Base-by-base conservation (phyloP, 257 asterid species). In the Eucommia ulmoides region DNA sequence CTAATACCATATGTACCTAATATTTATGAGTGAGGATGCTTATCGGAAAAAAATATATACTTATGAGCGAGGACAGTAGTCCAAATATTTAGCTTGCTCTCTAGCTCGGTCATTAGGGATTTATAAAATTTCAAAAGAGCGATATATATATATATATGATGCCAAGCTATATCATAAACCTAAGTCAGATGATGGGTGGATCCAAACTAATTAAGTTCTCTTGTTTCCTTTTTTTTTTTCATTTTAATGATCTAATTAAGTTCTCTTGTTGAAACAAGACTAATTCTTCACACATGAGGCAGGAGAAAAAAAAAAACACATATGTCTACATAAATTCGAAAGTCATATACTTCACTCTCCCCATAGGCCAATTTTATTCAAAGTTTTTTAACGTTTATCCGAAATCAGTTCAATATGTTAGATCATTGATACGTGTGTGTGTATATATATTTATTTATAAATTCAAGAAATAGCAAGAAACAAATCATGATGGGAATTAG, bases 371-470 rank as follows among this genome's bases (percentile, higher is more conserved):
- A n/a, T n/a, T n/a, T n/a, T n/a, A n/a, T n/a, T n/a, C n/a, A n/a
- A 11, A 9, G 3, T 35, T 35, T 35, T 11, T 35, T 15, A 18
- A 17, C n/a, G 44, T 2, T 35, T 16, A 6, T 3, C 48, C 20
- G 2, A 42, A 10, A 42, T 6, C 19, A 2, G n/a, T 25, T 22
- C 38, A 44, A 16, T 57, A 50, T 23, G 52, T 53, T 23, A 52
- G 57, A 42, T 19, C 57, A 52, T 21, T 20, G 22, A 42, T 26
- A 60, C 38, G 41, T 60, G 45, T 19, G 50, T 45, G 33, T 61
- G n/a, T 2, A 29, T n/a, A 46, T 22, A 33, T 45, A 33, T 20
- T 14, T 16, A 2, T 15, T 42, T 42, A 49, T 50, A 52, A 53
- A 58, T 58, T 45, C 25, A 61, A 64, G 51, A 33, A 49, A 20